Conservation (phyloP, 257 asterid genomes). For the Lycium ferocissimum region DNA sequence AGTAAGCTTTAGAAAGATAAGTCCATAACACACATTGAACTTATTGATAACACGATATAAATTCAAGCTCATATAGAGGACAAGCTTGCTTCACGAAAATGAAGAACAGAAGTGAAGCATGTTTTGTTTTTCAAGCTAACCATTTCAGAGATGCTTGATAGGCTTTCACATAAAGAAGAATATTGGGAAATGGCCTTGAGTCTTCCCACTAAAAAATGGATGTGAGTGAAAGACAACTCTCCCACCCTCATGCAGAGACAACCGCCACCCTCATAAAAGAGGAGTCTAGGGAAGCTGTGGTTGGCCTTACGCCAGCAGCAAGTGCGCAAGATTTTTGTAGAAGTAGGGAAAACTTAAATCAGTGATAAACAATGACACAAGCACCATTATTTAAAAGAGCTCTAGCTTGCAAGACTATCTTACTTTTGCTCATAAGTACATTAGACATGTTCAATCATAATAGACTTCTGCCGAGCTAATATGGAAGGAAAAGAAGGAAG, state of each 20-base stretch:
- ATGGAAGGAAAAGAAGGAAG: background rate
- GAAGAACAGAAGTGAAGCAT: constrained; percentile 17
- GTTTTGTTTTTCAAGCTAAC: constrained; percentile 2
- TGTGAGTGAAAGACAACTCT: background rate
- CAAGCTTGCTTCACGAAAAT: background rate
- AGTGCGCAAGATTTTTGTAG: background rate
- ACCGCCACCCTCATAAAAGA: background rate
- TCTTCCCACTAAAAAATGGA: background rate
- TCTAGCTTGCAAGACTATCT: background rate
- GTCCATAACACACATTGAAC: background rate
- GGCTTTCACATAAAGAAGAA: constrained; percentile 24
- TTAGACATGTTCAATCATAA: background rate
- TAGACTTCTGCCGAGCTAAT: background rate
- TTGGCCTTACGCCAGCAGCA: background rate
- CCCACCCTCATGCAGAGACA: background rate
- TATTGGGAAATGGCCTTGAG: background rate
- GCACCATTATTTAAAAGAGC: background rate
- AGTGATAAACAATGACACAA: background rate
- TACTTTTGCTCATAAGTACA: background rate
- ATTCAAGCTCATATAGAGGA: background rate
- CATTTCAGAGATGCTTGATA: background rate
- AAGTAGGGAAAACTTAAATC: background rate
- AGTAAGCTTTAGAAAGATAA: constrained; percentile 8
- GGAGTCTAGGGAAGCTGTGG: background rate
- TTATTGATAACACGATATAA: background rate